Percentiles rank a stretch among this genome's conserved stretches.
phyloP scores from a whole-genome alignment of 441 rosid genomes.

The Aquilaria agallochum region DNA sequence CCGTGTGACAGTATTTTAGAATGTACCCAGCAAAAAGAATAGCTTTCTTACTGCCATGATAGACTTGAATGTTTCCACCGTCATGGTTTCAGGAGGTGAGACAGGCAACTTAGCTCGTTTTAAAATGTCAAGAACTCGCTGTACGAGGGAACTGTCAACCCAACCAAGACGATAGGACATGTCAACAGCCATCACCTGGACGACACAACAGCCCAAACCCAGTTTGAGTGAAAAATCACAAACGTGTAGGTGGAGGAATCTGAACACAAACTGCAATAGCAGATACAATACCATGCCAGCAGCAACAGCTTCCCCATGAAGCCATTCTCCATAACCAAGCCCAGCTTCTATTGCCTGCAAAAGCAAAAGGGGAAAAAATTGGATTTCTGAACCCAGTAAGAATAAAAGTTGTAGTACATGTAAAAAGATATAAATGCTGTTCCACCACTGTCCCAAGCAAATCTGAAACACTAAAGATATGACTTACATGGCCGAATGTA shows the following conservation, averaged over 20 bases:
- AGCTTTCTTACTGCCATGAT: constrained; percentile 81
- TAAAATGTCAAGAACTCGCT: constrained; percentile 59
- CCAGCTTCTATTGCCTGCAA: constrained; percentile 94
- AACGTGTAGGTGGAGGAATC: neutral
- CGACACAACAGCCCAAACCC: constrained; percentile 5
- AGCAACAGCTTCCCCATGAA: constrained; percentile 99
- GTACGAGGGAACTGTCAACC: constrained; percentile 83
- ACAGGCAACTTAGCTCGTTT: constrained; percentile 70
- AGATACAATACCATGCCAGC: constrained; percentile 70
- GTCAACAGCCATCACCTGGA: constrained; percentile 93
- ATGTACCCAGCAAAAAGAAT: neutral
- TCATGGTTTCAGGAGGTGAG: constrained; percentile 76
- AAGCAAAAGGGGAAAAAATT: neutral
- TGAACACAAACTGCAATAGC: neutral
- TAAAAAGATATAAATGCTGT: neutral
- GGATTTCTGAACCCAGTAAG: neutral
- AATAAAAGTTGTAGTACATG: neutral
- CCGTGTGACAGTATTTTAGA: no score
- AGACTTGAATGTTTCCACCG: constrained; percentile 91
- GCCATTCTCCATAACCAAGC: constrained; percentile 91
- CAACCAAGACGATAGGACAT: constrained; percentile 98
- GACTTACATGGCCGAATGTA: constrained; percentile 96
- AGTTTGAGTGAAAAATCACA: constrained; percentile 8
- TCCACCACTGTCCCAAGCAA: neutral
- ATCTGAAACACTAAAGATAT: neutral